Evolutionary conservation across 78 protist species (phyloP), one percentile per base, ranked within the genome.

Genomic region (Pigoraptor vietnamica): DNA sequence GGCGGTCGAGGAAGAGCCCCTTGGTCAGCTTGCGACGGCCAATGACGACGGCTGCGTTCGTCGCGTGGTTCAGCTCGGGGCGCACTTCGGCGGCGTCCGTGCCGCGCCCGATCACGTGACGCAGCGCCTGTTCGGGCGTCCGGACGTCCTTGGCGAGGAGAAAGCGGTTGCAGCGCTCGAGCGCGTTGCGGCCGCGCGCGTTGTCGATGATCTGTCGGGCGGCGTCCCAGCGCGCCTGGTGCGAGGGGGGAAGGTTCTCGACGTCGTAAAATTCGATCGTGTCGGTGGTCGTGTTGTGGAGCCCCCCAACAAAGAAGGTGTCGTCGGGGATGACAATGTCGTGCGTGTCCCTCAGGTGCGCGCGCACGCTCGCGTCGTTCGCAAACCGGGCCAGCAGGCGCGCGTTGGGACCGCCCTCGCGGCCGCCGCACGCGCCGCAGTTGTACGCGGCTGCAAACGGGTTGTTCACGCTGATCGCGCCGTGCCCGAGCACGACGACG

Each of bases 1-100:
- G 89, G 0, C 89, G 89, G 89, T 87, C 89, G 23, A 87, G 55
- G 55, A 29, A 29, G 19, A 23, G 37, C 1, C 55, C 67, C 55
- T 87, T 24, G 25, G 89, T 87, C 55, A 87, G 89, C 89, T 87
- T 48, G 23, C 89, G 89, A 0, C 89, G 40, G 89, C 89, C 89
- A 38, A 87, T 48, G 39, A 87, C 89, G 9, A 87, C 89, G 10
- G 55, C 67, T 1, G 89, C 89, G 55, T 87, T 87, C 10, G 48
- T 23, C 24, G 89, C 89, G 89, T 87, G 89, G 89, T 87, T 87
- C 79, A 87, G 55, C 89, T 87, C 89, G 14, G 89, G 89, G 1
- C 89, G 89, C 55, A 87, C 89, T 29, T 87, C 25, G 23, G 37
- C 87, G 24, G 37, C 1, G 0, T 33, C 37, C 10, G 24, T 24